phyloP scores from a whole-genome alignment of 768 basidiomycete species.

The Cantharellus anzutake region DNA sequence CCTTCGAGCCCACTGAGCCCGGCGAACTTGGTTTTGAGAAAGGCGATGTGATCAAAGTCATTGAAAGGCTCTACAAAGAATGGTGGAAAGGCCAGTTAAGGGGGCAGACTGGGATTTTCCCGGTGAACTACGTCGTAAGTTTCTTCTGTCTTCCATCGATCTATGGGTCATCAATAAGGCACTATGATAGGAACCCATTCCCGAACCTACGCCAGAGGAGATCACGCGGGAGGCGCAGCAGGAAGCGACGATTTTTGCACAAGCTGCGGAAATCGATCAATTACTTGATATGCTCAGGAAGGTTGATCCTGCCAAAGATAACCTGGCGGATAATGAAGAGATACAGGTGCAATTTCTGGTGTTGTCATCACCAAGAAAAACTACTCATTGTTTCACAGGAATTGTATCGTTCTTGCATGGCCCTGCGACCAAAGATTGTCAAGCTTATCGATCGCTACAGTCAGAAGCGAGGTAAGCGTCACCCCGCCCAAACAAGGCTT shows the following conservation, averaged over 20 bases:
- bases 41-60: slow-evolving; percentile 87
- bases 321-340: slow-evolving; percentile 81
- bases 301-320: slow-evolving; percentile 59
- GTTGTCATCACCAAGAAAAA: slow-evolving; percentile 1
- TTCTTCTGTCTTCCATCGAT: neutral
- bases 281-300: slow-evolving; percentile 53
- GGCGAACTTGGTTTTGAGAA: slow-evolving; percentile 85
- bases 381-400: slow-evolving; percentile 31
- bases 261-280: slow-evolving; percentile 70
- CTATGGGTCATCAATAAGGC: neutral
- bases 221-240: slow-evolving; percentile 66
- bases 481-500: slow-evolving; percentile 46
- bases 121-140: slow-evolving; percentile 86
- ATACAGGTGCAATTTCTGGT: slow-evolving; percentile 37
- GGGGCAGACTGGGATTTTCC: slow-evolving; percentile 87
- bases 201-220: slow-evolving; percentile 63
- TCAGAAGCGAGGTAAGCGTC: slow-evolving; percentile 55
- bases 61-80: slow-evolving; percentile 84
- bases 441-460: slow-evolving; percentile 94
- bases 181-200: slow-evolving; percentile 50
- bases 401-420: slow-evolving; percentile 77
- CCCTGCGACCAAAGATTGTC: slow-evolving; percentile 83
- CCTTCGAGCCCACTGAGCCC: slow-evolving; percentile 70
- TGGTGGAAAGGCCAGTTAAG: slow-evolving; percentile 94
- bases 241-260: slow-evolving; percentile 75